Conservation (phyloP, 805 yeast genomes). For the Saturnispora saitoi region DNA sequence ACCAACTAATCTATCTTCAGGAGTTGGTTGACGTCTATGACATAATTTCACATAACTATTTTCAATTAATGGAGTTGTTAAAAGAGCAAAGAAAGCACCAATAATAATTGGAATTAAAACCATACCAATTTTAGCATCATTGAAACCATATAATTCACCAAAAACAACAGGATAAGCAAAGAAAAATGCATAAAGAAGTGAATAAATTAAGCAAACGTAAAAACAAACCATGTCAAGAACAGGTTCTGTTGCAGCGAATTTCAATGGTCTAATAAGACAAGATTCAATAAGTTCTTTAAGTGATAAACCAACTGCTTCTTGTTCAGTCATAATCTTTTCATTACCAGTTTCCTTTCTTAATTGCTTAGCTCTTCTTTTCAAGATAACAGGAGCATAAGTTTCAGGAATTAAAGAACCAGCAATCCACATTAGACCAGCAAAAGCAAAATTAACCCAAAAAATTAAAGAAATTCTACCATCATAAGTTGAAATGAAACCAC, state of each 20-base stretch:
- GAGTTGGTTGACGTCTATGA: conserved; percentile 51
- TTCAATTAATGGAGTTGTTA: conserved; percentile 71
- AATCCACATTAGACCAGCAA: conserved; percentile 80
- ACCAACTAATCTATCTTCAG: conserved; percentile 74
- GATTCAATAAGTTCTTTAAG: conserved; percentile 60
- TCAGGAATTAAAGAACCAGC: conserved; percentile 66
- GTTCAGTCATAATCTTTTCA: conserved; percentile 81
- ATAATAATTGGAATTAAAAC: conserved; percentile 87
- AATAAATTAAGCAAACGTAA: conserved; percentile 82
- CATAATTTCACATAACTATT: conserved; percentile 44
- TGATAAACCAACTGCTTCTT: conserved; percentile 73
- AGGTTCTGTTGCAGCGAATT: conserved; percentile 72
- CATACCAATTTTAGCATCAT: conserved; percentile 72
- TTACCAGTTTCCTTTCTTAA: conserved; percentile 77
- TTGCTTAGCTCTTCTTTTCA: conserved; percentile 54
- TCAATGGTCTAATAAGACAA: conserved; percentile 73
- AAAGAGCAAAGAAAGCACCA: conserved; percentile 70
- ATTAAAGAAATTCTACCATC: conserved; percentile 62
- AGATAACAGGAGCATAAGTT: conserved; percentile 78
- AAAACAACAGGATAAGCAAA: conserved; percentile 92
- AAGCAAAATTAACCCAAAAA: conserved; percentile 89
- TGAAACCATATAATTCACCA: conserved; percentile 62
- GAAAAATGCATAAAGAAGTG: conserved; percentile 88
- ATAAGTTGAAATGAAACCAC: conserved; percentile 74
- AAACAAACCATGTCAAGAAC: conserved; percentile 76